A percentile compares a stretch with the other conserved stretches of the same genome.
These are phyloP conservation scores for Calvatia gigantea DNA, from an alignment of 768 basidiomycete genomes.

Conservation along the genomic window DNA sequence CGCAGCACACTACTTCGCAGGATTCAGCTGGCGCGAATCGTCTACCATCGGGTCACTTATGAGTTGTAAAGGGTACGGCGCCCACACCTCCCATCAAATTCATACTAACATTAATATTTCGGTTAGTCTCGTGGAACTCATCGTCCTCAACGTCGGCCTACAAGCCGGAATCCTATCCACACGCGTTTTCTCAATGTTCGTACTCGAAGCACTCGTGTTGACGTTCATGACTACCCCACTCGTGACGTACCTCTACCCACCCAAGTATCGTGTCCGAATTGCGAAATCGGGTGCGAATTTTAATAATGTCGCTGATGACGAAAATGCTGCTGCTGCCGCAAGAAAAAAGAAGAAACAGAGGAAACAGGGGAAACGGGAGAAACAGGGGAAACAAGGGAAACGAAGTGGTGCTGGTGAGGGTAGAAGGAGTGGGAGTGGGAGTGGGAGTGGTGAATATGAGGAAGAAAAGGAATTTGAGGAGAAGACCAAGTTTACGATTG, in stretches of 20 bases:
- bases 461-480: slow-evolving; percentile 18
- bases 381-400: background rate
- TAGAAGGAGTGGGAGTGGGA: background rate
- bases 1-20: slow-evolving; percentile 61
- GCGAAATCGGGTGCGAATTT: slow-evolving; percentile 45
- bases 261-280: slow-evolving; percentile 48
- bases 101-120: background rate
- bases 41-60: slow-evolving; percentile 87
- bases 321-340: slow-evolving; percentile 19
- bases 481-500: slow-evolving; percentile 72
- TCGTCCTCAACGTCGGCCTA: slow-evolving; percentile 93
- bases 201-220: slow-evolving; percentile 75
- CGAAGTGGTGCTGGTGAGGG: background rate
- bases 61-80: slow-evolving; percentile 85
- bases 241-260: slow-evolving; percentile 65
- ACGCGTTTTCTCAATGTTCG: slow-evolving; percentile 93
- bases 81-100: background rate
- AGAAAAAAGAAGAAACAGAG: background rate
- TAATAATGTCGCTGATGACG: slow-evolving; percentile 39
- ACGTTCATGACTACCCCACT: slow-evolving; percentile 87
- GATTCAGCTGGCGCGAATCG: slow-evolving; percentile 79
- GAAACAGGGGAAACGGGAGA: background rate
- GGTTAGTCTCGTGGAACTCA: slow-evolving; percentile 79
- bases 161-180: slow-evolving; percentile 71
- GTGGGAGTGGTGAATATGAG: background rate